phyloP scores from a whole-genome alignment of 2,329 filamentous ascomycete species.

The Parastagonospora avenae region DNA sequence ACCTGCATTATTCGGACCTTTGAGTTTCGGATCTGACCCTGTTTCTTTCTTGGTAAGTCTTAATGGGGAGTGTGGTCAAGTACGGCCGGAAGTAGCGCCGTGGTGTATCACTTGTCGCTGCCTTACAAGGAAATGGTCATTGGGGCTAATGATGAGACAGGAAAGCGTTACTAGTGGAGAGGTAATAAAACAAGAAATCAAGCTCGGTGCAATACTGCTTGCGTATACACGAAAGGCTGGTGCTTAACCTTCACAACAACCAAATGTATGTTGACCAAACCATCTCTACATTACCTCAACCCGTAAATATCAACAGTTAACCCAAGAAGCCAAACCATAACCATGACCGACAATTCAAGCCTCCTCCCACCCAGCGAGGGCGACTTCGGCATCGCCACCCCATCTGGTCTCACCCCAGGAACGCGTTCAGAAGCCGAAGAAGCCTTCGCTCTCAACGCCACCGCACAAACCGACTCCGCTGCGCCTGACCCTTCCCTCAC shows the following conservation, averaged over 20 bases:
- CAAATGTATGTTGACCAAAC: background rate
- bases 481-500: conserved; percentile 34
- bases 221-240: background rate
- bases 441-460: conserved; percentile 37
- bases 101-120: background rate
- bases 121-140: too few species aligned
- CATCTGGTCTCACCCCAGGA: conserved; percentile 43
- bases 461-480: conserved; percentile 42
- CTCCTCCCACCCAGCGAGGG: conserved; percentile 26
- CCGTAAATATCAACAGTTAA: background rate
- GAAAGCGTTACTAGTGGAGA: background rate
- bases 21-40: background rate
- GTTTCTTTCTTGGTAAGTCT: background rate
- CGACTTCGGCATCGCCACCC: conserved; percentile 31
- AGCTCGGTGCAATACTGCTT: background rate
- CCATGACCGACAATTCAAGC: too few species aligned
- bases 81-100: background rate
- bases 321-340: conserved; percentile 23
- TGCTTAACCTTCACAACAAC: background rate
- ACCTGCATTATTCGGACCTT: background rate
- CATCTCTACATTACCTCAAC: background rate
- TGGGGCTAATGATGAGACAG: background rate
- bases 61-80: background rate
- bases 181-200: background rate
- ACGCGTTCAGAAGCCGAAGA: conserved; percentile 44